phyloP scores from a whole-genome alignment of 768 basidiomycete species.

The Boletellus emodensis region DNA sequence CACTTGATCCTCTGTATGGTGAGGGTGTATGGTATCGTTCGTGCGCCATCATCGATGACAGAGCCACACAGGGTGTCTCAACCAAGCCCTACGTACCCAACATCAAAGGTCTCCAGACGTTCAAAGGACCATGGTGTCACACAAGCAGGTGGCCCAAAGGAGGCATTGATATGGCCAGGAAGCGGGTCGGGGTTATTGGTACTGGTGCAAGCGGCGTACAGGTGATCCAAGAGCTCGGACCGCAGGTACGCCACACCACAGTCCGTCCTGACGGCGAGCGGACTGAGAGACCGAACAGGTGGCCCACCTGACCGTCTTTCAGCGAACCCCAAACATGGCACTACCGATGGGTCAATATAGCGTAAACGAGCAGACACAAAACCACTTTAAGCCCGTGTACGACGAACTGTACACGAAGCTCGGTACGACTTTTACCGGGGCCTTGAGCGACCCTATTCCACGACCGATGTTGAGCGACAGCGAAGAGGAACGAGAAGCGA shows the following conservation, averaged over 20 bases:
- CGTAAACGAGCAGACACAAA: constrained; percentile 3
- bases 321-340: constrained; percentile 14
- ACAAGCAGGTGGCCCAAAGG: constrained; percentile 12
- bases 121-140: constrained; percentile 9
- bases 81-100: constrained; percentile 11
- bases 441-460: neutral
- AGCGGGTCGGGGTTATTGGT: constrained; percentile 12
- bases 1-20: constrained; percentile 11
- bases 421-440: neutral
- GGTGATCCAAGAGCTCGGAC: constrained; percentile 11
- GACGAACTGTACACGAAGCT: constrained; percentile 4
- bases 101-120: constrained; percentile 9
- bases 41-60: neutral
- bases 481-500: constrained; percentile 6
- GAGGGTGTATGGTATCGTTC: neutral
- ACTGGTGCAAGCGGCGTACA: constrained; percentile 15
- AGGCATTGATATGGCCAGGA: constrained; percentile 5
- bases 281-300: constrained; percentile 1
- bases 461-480: neutral
- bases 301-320: constrained; percentile 11
- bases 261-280: neutral
- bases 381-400: constrained; percentile 13
- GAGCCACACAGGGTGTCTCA: neutral
- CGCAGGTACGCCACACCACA: constrained; percentile 2
- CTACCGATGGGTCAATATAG: constrained; percentile 8